Percentiles rank a stretch among this genome's conserved stretches.
These are phyloP conservation scores for Yamadazyma buinensis DNA, from an alignment of 1,139 yeast species.

Conservation along the genomic window DNA sequence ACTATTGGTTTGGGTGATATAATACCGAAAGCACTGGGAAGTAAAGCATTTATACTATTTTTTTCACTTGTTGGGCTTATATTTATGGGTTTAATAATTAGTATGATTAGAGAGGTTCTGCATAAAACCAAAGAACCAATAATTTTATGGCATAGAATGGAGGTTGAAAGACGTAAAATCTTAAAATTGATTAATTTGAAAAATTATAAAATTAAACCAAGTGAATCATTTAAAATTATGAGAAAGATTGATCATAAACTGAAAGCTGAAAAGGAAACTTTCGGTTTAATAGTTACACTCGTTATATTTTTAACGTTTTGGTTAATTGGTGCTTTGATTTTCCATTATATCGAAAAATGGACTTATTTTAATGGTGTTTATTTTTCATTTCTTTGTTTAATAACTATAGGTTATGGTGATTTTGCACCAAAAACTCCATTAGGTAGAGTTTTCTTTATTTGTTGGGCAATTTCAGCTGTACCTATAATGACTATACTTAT, in stretches of 20 bases:
- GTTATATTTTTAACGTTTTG: conserved; percentile 54
- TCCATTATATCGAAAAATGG: conserved; percentile 62
- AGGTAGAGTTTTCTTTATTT: conserved; percentile 68
- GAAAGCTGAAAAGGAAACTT: conserved; percentile 20
- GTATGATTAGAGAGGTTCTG: conserved; percentile 66
- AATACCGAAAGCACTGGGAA: conserved; percentile 47
- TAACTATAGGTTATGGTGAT: conserved; percentile 87
- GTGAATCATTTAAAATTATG: conserved; percentile 54
- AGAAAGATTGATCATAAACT: conserved; percentile 42
- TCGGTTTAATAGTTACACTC: conserved; percentile 39
- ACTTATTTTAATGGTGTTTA: conserved; percentile 64
- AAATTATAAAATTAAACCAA: conserved; percentile 21
- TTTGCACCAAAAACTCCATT: conserved; percentile 58
- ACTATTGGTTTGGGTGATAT: conserved; percentile 83
- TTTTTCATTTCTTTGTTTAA: conserved; percentile 68
- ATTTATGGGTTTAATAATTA: conserved; percentile 66
- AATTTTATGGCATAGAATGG: conserved; percentile 59
- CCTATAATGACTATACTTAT: conserved; percentile 84
- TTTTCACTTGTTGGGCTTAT: conserved; percentile 69
- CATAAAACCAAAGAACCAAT: conserved; percentile 59
- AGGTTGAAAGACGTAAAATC: conserved; percentile 24
- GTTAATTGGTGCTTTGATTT: conserved; percentile 68
- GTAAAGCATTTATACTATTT: conserved; percentile 55
- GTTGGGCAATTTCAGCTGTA: conserved; percentile 79
- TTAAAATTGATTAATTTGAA: conserved; percentile 16